Evolutionary conservation across 78 protist genomes (phyloP).

Genomic region (Dictyostelium discoideum): dicty_2.7 NC_007090.3:2494501-2495000

Average conservation of each 20-base stretch:
- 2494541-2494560: background rate
- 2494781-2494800: slow-evolving; percentile 11
- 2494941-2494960: background rate
- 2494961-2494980: slow-evolving; percentile 11
- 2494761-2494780: background rate
- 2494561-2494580: background rate
- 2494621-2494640: background rate
- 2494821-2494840: background rate
- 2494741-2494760: background rate
- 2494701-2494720: background rate
- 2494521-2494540: background rate
- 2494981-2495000: slow-evolving; percentile 30
- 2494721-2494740: background rate
- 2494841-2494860: background rate
- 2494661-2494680: background rate
- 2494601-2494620: background rate
- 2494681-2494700: background rate
- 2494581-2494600: background rate
- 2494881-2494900: background rate
- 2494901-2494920: background rate
- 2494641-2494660: background rate
- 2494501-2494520: background rate
- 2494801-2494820: background rate
- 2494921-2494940: background rate
- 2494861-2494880: slow-evolving; percentile 7